Conservation (phyloP, 352 stramenopile genomes). For the Pythium inflatum region DNA sequence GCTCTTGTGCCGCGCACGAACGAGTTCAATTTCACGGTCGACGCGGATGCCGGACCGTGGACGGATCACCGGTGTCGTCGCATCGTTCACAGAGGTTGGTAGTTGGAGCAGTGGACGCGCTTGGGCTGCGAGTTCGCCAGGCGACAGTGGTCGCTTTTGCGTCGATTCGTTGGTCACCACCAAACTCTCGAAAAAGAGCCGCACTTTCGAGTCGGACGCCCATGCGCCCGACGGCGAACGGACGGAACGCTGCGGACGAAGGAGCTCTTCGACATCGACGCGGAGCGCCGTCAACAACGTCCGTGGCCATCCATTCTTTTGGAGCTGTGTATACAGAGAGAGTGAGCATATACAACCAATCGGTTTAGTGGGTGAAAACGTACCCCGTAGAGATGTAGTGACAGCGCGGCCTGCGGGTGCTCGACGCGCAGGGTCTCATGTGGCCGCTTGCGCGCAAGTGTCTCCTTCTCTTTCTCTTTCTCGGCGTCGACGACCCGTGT, state of each 20-base stretch:
- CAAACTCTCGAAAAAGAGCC: slow-evolving; percentile 24
- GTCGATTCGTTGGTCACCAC: not conserved
- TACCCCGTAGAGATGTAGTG: slow-evolving; percentile 18
- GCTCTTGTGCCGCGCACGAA: slow-evolving; percentile 4
- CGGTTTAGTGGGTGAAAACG: no score
- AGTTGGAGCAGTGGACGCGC: not conserved
- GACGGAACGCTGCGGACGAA: not conserved
- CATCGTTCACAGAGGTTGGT: not conserved
- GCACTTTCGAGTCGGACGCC: slow-evolving; percentile 14
- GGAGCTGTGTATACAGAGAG: slow-evolving; percentile 7
- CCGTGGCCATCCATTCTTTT: slow-evolving; percentile 18
- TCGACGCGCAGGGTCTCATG: not conserved
- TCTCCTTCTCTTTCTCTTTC: no score
- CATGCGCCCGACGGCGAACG: not conserved
- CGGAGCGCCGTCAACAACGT: slow-evolving; percentile 12
- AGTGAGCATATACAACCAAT: not conserved
- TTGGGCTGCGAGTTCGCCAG: not conserved
- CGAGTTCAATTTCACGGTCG: slow-evolving; percentile 23
- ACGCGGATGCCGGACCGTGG: slow-evolving; percentile 1
- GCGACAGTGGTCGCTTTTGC: not conserved
- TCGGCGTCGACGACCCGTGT: no score
- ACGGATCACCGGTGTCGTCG: not conserved
- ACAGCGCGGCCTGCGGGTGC: slow-evolving; percentile 11
- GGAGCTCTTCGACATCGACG: slow-evolving; percentile 7
- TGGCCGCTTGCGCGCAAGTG: not conserved